These are phyloP conservation scores for Rhodotorula sp. DNA, from an alignment of 1,284 basidiomycete genomes.

Conservation along the genomic window DNA sequence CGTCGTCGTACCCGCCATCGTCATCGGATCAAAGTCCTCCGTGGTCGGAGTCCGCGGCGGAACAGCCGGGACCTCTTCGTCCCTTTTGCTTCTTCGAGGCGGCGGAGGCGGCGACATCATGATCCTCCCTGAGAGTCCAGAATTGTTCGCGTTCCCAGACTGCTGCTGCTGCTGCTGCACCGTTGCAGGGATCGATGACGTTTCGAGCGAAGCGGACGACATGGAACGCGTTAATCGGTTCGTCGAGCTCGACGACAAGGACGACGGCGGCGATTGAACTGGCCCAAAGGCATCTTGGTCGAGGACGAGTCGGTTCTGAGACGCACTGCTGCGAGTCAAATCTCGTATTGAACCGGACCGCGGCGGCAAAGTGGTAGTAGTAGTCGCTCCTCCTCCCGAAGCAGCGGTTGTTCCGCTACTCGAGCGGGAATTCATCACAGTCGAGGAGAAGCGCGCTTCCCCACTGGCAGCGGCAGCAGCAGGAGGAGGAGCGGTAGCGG, in stretches of 20 bases:
- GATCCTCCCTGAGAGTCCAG: background rate
- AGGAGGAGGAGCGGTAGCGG: background rate
- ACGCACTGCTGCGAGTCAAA: background rate
- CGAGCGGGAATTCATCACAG: background rate
- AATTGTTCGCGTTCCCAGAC: background rate
- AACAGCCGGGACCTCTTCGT: background rate
- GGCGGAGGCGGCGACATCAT: background rate
- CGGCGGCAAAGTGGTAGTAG: background rate
- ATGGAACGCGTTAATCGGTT: background rate
- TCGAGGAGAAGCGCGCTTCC: background rate
- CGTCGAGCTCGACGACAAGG: background rate
- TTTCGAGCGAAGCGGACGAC: background rate
- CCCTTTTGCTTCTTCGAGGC: background rate
- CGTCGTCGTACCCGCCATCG: no score
- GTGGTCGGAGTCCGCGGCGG: background rate
- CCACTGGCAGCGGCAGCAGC: background rate
- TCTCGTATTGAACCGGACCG: background rate
- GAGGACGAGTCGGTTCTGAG: no score
- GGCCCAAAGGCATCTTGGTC: background rate
- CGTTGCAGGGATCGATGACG: background rate
- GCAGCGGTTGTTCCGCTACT: background rate
- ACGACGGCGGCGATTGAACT: background rate
- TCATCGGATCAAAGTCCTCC: background rate
- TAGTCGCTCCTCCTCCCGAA: background rate
- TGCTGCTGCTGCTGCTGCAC: background rate